These are phyloP conservation scores for Alternaria panax DNA, from an alignment of 2,329 filamentous ascomycete species.

Conservation along the genomic window DNA sequence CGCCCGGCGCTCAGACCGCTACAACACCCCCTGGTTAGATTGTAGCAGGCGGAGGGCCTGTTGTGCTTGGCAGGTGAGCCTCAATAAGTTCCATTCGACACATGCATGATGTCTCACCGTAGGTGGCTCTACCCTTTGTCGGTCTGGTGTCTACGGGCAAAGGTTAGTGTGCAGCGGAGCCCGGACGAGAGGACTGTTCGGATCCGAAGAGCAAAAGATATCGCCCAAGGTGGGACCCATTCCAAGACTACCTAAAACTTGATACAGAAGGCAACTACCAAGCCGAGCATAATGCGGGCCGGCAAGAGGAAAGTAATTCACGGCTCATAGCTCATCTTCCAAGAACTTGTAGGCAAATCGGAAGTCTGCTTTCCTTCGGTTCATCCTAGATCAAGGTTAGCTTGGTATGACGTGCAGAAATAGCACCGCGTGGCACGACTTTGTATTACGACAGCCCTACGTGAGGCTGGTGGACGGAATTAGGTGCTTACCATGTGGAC, in stretches of 20 bases:
- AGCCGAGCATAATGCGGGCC: constrained; percentile 13
- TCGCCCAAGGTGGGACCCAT: constrained; percentile 29
- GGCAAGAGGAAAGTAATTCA: constrained; percentile 1
- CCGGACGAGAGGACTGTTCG: constrained; percentile 1
- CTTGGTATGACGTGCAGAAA: constrained; percentile 18
- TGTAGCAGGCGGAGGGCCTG: constrained; percentile 8
- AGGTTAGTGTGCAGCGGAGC: constrained; percentile 10
- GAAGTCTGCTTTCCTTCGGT: constrained; percentile 95
- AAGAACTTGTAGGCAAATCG: constrained; percentile 98
- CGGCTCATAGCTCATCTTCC: constrained; percentile 79
- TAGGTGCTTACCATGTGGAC: constrained; percentile 80
- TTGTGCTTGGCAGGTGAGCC: constrained; percentile 19
- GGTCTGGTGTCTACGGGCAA: constrained; percentile 2
- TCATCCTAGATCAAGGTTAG: constrained; percentile 77
- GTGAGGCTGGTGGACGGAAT: constrained; percentile 9
- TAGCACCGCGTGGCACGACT: constrained; percentile 9
- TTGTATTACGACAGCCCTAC: constrained; percentile 6
- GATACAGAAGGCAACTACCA: constrained; percentile 37
- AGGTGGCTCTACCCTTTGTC: constrained; percentile 10
- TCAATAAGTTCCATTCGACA: constrained; percentile 18
- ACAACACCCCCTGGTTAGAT: constrained; percentile 11
- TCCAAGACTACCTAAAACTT: constrained; percentile 47
- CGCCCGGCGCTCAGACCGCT: constrained; percentile 28
- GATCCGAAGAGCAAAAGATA: constrained; percentile 29
- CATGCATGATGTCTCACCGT: constrained; percentile 26